phyloP scores from a whole-genome alignment of 208 protist genomes.

The Tritrichomonas musculus region DNA sequence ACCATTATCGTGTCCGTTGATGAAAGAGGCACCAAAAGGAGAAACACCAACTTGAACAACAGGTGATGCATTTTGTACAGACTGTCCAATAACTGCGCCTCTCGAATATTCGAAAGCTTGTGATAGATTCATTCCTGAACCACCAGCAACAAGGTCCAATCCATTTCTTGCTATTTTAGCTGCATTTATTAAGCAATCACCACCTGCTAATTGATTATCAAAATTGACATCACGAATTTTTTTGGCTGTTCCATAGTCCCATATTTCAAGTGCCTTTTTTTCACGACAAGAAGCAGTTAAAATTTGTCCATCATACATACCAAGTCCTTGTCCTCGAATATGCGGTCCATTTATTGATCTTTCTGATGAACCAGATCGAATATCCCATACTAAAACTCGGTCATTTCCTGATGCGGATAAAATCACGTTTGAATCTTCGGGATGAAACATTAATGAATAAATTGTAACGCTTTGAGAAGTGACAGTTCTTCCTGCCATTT shows the following conservation, averaged over 20 bases:
- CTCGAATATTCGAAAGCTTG: background rate
- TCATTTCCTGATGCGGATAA: background rate
- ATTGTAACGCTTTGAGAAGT: background rate
- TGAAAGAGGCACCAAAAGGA: background rate
- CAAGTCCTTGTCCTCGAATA: background rate
- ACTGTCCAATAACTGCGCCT: background rate
- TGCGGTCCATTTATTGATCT: background rate
- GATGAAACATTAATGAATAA: background rate
- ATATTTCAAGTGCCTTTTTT: background rate
- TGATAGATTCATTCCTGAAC: background rate
- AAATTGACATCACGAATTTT: background rate
- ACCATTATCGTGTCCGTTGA: background rate
- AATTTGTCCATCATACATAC: background rate
- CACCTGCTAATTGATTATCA: background rate
- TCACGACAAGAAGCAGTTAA: background rate
- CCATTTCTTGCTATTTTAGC: background rate
- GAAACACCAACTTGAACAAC: background rate
- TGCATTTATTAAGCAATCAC: background rate
- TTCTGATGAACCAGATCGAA: background rate
- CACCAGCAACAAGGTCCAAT: background rate
- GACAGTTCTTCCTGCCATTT: background rate
- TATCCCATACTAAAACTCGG: background rate
- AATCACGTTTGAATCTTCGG: background rate
- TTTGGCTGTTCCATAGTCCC: background rate
- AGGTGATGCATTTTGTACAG: background rate